These are phyloP conservation scores for Erodium maritimum DNA, from an alignment of 345 rosid genomes.

Conservation along the genomic window DNA sequence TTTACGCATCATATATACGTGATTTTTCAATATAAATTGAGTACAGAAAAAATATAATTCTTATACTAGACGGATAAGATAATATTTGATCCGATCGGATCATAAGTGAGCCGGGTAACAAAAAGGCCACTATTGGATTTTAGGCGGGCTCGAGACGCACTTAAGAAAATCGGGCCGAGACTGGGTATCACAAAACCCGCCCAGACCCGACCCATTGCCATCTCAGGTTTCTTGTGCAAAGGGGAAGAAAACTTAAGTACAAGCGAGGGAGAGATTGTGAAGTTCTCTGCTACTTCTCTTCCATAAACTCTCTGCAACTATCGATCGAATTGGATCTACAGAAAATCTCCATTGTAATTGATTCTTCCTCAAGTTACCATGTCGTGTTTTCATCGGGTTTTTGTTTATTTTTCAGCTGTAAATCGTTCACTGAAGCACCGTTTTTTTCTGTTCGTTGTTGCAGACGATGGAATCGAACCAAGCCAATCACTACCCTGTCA, in stretches of 20 bases:
- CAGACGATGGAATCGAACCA: neutral
- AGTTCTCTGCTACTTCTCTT: neutral
- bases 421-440: neutral
- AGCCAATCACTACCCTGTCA: neutral
- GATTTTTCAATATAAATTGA: no score
- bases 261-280: neutral
- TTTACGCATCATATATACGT: no score
- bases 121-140: no score
- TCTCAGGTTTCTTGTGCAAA: neutral
- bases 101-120: no score
- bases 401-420: neutral
- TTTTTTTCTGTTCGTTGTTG: neutral
- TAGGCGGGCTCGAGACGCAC: no score
- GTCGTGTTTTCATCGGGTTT: neutral
- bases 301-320: neutral
- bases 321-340: neutral
- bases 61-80: no score
- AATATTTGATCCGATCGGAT: no score
- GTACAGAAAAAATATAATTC: no score
- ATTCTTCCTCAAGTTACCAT: no score
- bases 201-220: no score
- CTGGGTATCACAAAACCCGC: no score
- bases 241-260: neutral
- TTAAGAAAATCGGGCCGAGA: no score
- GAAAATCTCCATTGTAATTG: neutral